Percentiles rank a stretch among this genome's conserved stretches.
These are phyloP conservation scores for Auriculariales sp. DNA, from an alignment of 768 basidiomycete genomes.

Conservation along the genomic window DNA sequence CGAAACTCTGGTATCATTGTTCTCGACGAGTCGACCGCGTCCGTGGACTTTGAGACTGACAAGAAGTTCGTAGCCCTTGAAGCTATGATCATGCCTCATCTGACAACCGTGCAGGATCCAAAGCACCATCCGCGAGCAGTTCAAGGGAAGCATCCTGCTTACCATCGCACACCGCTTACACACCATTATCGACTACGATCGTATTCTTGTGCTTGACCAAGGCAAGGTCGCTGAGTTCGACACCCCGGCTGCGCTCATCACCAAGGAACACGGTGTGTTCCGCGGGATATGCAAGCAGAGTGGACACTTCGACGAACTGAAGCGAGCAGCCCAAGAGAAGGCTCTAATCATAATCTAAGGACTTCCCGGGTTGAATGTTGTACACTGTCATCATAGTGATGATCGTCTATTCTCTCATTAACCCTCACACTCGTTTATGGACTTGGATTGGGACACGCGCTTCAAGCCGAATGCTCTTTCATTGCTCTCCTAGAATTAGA, in stretches of 20 bases:
- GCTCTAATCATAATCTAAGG: no score
- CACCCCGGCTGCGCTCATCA: constrained; percentile 54
- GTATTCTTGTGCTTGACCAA: constrained; percentile 20
- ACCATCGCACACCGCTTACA: constrained; percentile 31
- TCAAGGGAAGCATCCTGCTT: constrained; percentile 60
- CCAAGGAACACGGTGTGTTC: constrained; percentile 47
- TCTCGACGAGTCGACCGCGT: constrained; percentile 73
- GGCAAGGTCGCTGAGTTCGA: constrained; percentile 48
- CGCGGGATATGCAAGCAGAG: constrained; percentile 54
- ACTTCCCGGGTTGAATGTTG: no score
- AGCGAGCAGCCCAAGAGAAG: background rate
- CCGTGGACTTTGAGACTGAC: constrained; percentile 42
- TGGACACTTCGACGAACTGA: constrained; percentile 7
- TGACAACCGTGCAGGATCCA: constrained; percentile 86
- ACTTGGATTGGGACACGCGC: no score
- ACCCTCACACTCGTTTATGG: no score
- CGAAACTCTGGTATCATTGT: constrained; percentile 63
- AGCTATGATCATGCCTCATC: constrained; percentile 22
- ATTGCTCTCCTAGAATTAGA: no score
- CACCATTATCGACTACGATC: constrained; percentile 13
- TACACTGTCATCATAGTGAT: no score
- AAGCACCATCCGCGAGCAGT: constrained; percentile 73
- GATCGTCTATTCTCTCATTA: no score
- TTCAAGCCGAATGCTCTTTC: no score
- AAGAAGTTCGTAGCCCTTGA: constrained; percentile 4